Evolutionary conservation across 495 filamentous ascomycete genomes (phyloP).

Genomic region (Daldinia concentrica): DNA sequence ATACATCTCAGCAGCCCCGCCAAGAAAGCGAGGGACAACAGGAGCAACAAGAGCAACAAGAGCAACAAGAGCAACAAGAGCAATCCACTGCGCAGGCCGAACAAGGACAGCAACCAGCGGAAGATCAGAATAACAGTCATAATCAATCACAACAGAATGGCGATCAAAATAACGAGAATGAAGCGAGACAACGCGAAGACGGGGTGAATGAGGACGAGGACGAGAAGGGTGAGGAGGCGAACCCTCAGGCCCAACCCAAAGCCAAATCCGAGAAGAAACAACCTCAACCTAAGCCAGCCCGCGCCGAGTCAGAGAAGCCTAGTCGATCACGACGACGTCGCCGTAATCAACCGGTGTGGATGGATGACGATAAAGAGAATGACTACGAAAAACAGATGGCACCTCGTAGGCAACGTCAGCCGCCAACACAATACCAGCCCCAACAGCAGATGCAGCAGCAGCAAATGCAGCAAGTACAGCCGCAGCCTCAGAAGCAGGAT

Average conservation of each 20-base stretch:
- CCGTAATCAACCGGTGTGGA: conserved; percentile 42
- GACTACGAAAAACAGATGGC: conserved; percentile 41
- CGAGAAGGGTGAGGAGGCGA: not conserved
- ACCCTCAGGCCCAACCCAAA: not conserved
- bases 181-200: conserved; percentile 36
- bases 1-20: conserved; percentile 19
- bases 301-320: conserved; percentile 41
- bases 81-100: conserved; percentile 11
- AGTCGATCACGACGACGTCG: conserved; percentile 42
- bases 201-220: conserved; percentile 53
- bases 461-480: conserved; percentile 53
- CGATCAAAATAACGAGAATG: conserved; percentile 30
- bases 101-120: conserved; percentile 16
- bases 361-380: conserved; percentile 41
- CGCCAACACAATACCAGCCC: conserved; percentile 57
- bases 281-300: conserved; percentile 24
- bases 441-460: conserved; percentile 37
- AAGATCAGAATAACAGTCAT: conserved; percentile 22
- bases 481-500: conserved; percentile 48
- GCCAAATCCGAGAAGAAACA: conserved; percentile 17
- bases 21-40: conserved; percentile 23
- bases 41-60: conserved; percentile 17
- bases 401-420: conserved; percentile 46
- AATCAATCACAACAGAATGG: conserved; percentile 1
- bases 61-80: conserved; percentile 16